Percentiles rank a stretch among this genome's conserved stretches.
Evolutionary conservation across 306 rosid species (phyloP).

Genomic region (Fragaria iinumae): DNA sequence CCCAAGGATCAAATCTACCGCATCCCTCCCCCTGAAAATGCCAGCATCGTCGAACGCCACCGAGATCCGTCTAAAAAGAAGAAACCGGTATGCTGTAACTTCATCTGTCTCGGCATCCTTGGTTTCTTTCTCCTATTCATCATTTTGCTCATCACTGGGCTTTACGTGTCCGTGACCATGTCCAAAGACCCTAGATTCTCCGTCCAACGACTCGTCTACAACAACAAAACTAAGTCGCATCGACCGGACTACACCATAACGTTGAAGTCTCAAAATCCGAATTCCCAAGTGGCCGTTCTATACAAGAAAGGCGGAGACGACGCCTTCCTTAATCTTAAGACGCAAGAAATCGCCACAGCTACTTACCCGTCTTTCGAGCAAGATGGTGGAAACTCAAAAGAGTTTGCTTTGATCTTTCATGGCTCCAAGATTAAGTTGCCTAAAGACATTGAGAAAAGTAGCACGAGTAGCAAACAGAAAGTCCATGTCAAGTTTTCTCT

Average conservation of each 20-base stretch:
- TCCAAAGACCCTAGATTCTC: constrained; percentile 39
- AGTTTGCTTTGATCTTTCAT: constrained; percentile 16
- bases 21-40: constrained; percentile 50
- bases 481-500: constrained; percentile 26
- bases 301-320: constrained; percentile 35
- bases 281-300: constrained; percentile 25
- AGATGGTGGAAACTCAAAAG: constrained; percentile 4
- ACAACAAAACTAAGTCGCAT: not conserved
- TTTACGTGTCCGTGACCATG: constrained; percentile 13
- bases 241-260: constrained; percentile 21
- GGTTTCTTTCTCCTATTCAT: constrained; percentile 17
- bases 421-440: constrained; percentile 27
- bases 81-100: constrained; percentile 2
- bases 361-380: constrained; percentile 36
- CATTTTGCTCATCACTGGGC: constrained; percentile 17
- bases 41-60: constrained; percentile 34
- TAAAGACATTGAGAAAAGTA: constrained; percentile 31
- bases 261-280: constrained; percentile 33
- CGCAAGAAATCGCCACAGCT: constrained; percentile 30
- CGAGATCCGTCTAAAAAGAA: not conserved
- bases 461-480: constrained; percentile 2
- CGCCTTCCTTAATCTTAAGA: constrained; percentile 34
- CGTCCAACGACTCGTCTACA: constrained; percentile 22
- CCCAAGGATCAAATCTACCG: constrained; percentile 75
- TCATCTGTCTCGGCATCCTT: constrained; percentile 8